Percentiles rank a stretch among this genome's conserved stretches.
phyloP scores from a whole-genome alignment of 306 rosid species.

The Medicago lupulina region DNA sequence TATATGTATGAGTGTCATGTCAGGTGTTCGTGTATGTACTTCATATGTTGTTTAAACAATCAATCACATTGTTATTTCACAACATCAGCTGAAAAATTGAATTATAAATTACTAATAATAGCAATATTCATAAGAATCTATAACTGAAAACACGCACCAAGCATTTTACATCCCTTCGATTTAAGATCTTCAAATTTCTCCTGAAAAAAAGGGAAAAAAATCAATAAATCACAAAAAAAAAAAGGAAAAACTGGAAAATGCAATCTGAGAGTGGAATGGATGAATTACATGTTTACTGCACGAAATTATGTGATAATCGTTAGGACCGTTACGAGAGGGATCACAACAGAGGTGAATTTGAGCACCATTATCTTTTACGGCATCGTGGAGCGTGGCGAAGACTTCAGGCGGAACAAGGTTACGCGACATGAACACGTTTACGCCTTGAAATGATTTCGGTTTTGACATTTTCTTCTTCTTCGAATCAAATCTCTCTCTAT shows the following conservation, averaged over 20 bases:
- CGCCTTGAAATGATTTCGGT: slow-evolving; percentile 71
- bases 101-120: background rate
- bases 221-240: slow-evolving; percentile 3
- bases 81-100: background rate
- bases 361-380: slow-evolving; percentile 84
- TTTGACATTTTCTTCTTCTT: slow-evolving; percentile 55
- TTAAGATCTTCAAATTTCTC: slow-evolving; percentile 82
- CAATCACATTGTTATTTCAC: background rate
- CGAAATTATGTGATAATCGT: slow-evolving; percentile 83
- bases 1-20: background rate
- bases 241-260: background rate
- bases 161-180: slow-evolving; percentile 79
- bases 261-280: background rate
- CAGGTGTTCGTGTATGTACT: background rate
- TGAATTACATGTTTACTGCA: slow-evolving; percentile 70
- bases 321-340: slow-evolving; percentile 72
- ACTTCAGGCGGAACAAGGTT: slow-evolving; percentile 89
- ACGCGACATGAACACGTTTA: slow-evolving; percentile 85
- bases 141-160: slow-evolving; percentile 51
- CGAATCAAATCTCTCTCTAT: background rate
- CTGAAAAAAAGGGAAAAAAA: slow-evolving; percentile 45
- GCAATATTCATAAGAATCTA: slow-evolving; percentile 2
- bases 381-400: slow-evolving; percentile 85
- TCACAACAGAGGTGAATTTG: slow-evolving; percentile 82
- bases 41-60: slow-evolving; percentile 16